A percentile compares a stretch with the other conserved stretches of the same genome.
Evolutionary conservation across 1,139 yeast genomes (phyloP).

Genomic region (Debaryomyces subglobosus): DNA sequence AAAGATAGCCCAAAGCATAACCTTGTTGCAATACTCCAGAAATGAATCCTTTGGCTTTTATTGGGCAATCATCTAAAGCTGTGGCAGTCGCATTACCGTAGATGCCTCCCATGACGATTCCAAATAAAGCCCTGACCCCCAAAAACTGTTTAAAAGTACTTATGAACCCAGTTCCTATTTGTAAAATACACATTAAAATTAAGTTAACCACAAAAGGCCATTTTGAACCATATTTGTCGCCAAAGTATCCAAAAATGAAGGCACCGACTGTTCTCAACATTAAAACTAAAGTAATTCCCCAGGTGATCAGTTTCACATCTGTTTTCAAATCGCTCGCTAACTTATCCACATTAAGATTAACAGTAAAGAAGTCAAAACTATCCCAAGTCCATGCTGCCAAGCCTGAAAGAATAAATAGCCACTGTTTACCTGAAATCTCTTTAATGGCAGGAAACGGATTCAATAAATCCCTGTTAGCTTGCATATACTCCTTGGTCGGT

Average conservation of each 20-base stretch:
- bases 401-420: constrained; percentile 40
- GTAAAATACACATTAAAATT: constrained; percentile 34
- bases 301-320: constrained; percentile 34
- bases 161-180: constrained; percentile 46
- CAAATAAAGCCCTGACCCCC: constrained; percentile 45
- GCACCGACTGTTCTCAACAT: constrained; percentile 51
- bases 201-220: constrained; percentile 41
- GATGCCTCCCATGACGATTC: constrained; percentile 48
- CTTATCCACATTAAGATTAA: constrained; percentile 34
- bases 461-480: constrained; percentile 5
- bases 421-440: constrained; percentile 33
- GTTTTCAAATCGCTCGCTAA: constrained; percentile 33
- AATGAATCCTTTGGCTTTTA: constrained; percentile 41
- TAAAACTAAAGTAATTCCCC: constrained; percentile 50
- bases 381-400: constrained; percentile 49
- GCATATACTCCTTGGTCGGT: constrained; percentile 7
- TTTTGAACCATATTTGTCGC: constrained; percentile 42
- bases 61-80: constrained; percentile 43
- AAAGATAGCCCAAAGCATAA: constrained; percentile 46
- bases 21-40: constrained; percentile 49
- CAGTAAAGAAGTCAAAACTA: constrained; percentile 46
- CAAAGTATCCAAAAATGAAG: constrained; percentile 38
- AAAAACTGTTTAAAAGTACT: constrained; percentile 40
- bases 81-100: constrained; percentile 44
- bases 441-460: constrained; percentile 22